A percentile compares a stretch with the other conserved stretches of the same genome.
These are phyloP conservation scores for Liriodendron chinense DNA, from an alignment of 164 flowering plant genomes.

Conservation along the genomic window DNA sequence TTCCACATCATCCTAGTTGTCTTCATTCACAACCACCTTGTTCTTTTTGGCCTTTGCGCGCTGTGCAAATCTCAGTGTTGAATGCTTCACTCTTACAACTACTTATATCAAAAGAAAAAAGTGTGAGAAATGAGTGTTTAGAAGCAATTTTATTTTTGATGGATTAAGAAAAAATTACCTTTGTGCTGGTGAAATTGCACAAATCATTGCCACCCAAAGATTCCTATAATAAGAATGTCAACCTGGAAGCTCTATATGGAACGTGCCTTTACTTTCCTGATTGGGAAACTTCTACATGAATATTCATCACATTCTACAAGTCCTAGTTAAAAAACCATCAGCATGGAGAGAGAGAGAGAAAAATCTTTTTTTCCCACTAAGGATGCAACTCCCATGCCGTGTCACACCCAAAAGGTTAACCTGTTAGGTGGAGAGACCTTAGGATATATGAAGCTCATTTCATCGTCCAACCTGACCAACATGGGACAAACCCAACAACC, in stretches of 20 bases:
- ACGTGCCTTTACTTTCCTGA: conserved; percentile 98
- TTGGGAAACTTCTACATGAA: conserved; percentile 94
- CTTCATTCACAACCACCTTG: conserved; percentile 93
- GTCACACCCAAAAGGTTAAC: too few relatives aligned
- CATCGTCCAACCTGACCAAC: too few relatives aligned
- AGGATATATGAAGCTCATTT: too few relatives aligned
- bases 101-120: conserved; percentile 10
- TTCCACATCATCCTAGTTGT: conserved; percentile 85
- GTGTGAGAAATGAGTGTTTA: background rate
- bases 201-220: conserved; percentile 99
- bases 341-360: too few relatives aligned
- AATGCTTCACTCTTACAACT: conserved; percentile 92
- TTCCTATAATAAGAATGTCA: conserved; percentile 94
- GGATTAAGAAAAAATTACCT: conserved; percentile 41
- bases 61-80: conserved; percentile 93
- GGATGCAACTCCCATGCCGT: too few relatives aligned
- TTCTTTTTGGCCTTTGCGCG: conserved; percentile 94
- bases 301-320: conserved; percentile 90
- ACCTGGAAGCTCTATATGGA: conserved; percentile 91
- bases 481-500: too few relatives aligned
- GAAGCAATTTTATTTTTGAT: background rate
- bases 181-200: conserved; percentile 91
- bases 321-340: conserved; percentile 11
- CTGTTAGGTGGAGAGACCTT: too few relatives aligned
- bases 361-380: too few relatives aligned